phyloP scores from a whole-genome alignment of 2,329 filamentous ascomycete species.

The Pestalotiopsis sp. region DNA sequence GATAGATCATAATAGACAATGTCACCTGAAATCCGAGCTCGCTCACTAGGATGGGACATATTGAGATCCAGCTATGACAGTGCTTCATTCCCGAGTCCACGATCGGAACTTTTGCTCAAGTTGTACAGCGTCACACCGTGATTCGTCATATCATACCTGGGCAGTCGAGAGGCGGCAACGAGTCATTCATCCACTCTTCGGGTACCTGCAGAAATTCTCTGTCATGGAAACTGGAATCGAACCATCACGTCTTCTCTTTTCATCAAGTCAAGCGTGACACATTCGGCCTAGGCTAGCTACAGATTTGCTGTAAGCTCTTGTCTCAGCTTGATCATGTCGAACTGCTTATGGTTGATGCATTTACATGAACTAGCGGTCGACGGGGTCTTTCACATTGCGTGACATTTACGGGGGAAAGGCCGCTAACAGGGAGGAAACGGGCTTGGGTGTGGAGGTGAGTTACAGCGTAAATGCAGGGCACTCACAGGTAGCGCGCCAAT shows the following conservation, averaged over 20 bases:
- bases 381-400: background rate
- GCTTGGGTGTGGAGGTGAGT: background rate
- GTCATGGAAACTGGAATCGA: background rate
- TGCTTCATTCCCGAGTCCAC: no score
- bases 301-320: background rate
- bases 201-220: no score
- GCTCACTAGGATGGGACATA: no score
- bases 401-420: conserved; percentile 3
- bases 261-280: background rate
- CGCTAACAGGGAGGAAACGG: background rate
- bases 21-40: no score
- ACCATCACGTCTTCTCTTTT: background rate
- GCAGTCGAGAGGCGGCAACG: no score
- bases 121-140: no score
- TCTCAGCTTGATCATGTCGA: background rate
- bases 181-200: no score
- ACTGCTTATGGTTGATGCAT: background rate
- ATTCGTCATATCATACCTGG: no score
- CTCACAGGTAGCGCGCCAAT: conserved; percentile 6
- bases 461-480: background rate
- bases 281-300: background rate
- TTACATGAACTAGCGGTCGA: background rate
- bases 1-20: background rate
- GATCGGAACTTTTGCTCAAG: no score
- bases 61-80: no score